A percentile compares a stretch with the other conserved stretches of the same genome.
Evolutionary conservation across 352 stramenopile genomes (phyloP).

Genomic region (Phytophthora pseudosyringae): DNA sequence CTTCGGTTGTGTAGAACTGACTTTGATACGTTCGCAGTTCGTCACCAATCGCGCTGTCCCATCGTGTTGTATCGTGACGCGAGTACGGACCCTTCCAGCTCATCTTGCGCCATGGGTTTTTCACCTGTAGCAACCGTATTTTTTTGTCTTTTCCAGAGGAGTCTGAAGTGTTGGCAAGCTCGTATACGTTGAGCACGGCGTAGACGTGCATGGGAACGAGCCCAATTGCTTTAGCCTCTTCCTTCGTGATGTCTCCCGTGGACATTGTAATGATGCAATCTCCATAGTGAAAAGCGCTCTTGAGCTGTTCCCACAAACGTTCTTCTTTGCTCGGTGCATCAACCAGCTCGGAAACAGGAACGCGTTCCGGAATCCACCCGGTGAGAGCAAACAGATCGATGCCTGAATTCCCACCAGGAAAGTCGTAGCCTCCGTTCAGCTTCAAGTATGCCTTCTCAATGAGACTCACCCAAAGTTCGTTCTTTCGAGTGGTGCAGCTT

Average conservation of each 20-base stretch:
- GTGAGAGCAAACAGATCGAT: constrained; percentile 99
- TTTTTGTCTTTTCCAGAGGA: constrained; percentile 43
- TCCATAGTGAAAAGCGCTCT: constrained; percentile 93
- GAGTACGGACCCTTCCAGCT: constrained; percentile 90
- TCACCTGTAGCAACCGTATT: constrained; percentile 91
- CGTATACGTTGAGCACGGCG: constrained; percentile 93
- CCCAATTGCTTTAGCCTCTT: constrained; percentile 86
- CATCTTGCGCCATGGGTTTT: constrained; percentile 96
- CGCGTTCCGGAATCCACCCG: constrained; percentile 97
- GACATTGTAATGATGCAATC: constrained; percentile 98
- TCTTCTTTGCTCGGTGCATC: constrained; percentile 95
- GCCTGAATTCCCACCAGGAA: constrained; percentile 96
- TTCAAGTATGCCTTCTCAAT: constrained; percentile 99
- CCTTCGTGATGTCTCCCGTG: constrained; percentile 82
- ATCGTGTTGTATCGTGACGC: constrained; percentile 56
- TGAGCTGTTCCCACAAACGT: constrained; percentile 95
- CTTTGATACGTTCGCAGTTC: constrained; percentile 64
- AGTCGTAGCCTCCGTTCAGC: constrained; percentile 97
- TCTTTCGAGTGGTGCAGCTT: constrained; percentile 80
- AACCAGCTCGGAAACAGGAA: constrained; percentile 66
- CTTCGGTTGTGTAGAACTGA: constrained; percentile 50
- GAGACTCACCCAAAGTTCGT: constrained; percentile 94
- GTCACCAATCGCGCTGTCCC: constrained; percentile 60
- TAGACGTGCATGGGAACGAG: constrained; percentile 97
- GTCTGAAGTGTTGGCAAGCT: constrained; percentile 56